Base-by-base conservation (phyloP, 2,329 filamentous ascomycete species). In the Pyrenophora tritici-repentis region DNA sequence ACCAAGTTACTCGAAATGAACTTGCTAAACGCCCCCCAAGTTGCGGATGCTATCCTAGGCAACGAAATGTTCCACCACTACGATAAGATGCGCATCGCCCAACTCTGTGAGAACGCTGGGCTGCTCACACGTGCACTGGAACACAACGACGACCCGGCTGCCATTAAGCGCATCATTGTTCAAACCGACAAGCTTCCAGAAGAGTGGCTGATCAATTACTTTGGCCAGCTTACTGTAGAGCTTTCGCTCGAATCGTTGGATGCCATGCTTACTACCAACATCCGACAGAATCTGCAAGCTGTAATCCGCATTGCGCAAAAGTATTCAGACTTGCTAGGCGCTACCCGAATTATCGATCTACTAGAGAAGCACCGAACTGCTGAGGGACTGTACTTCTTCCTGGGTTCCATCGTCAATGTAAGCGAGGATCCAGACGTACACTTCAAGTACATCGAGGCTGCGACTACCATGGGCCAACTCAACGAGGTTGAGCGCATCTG, bases 11-110 rank as follows among this genome's bases (percentile, higher is more conserved):
- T 99, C 48, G 95, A 99, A 81, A 97, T 99, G 92, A 99, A 99
- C 75, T 78, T 99, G 57, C 83, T 96, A 76, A 95, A 96, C 63
- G 95, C 94, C 1, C 94, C 94, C 42, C 94, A 97, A 75, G 95
- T 99, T 47, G 94, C 95, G 3, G 95, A 99, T 74, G 94, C 94
- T 29, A 99, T 99, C 62, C 84, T 99, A 34, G 90, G 93, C 61
- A 99, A 99, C 68, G 91, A 97, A 67, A 97, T 99, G 89, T 97
- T 99, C 77, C 91, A 91, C 0, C 86, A 99, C 77, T 99, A 96
- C 69, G 94, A 99, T 77, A 95, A 90, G 79, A 78, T 86, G 38
- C 88, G 91, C 58, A 90, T 99, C 74, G 90, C 93, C 18, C 84
- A 88, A 60, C 83, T 99, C 47, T 99, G 94, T 73, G 94, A 99